Conservation (phyloP, 805 yeast species). For the Kazachstania africana region DNA sequence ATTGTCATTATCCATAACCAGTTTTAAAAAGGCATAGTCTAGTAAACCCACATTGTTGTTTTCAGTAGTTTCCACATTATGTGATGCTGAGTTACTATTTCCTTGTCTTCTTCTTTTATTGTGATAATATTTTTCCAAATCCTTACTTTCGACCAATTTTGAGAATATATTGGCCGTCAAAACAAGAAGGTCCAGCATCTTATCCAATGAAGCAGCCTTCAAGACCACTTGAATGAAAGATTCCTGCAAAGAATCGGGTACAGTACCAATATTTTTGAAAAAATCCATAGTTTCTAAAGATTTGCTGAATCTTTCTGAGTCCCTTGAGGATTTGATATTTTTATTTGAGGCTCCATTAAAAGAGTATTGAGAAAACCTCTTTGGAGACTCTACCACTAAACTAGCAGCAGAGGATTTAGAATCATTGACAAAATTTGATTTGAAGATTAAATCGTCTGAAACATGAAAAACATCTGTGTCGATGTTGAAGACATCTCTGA, state of each 20-base stretch:
- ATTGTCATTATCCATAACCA: slow-evolving; percentile 51
- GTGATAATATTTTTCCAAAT: slow-evolving; percentile 30
- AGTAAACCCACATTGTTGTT: slow-evolving; percentile 15
- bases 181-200: slow-evolving; percentile 69
- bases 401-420: slow-evolving; percentile 34
- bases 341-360: slow-evolving; percentile 1
- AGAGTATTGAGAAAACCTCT: slow-evolving; percentile 31
- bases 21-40: slow-evolving; percentile 31
- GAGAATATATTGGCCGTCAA: slow-evolving; percentile 54
- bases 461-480: slow-evolving; percentile 47
- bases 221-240: slow-evolving; percentile 36
- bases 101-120: neutral
- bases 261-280: slow-evolving; percentile 20
- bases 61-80: neutral
- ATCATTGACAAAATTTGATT: slow-evolving; percentile 33
- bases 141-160: slow-evolving; percentile 31
- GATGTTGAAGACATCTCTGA: slow-evolving; percentile 53
- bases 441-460: slow-evolving; percentile 46
- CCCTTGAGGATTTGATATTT: slow-evolving; percentile 6
- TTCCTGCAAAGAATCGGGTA: slow-evolving; percentile 27
- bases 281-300: slow-evolving; percentile 23
- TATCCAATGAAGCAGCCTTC: slow-evolving; percentile 63
- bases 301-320: slow-evolving; percentile 16
- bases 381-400: slow-evolving; percentile 36
- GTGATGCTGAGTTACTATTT: too few relatives aligned